Evolutionary conservation across 352 stramenopile genomes (phyloP), one percentile per base, ranked within the genome.

Genomic region (Pythium vanterpoolii): DNA sequence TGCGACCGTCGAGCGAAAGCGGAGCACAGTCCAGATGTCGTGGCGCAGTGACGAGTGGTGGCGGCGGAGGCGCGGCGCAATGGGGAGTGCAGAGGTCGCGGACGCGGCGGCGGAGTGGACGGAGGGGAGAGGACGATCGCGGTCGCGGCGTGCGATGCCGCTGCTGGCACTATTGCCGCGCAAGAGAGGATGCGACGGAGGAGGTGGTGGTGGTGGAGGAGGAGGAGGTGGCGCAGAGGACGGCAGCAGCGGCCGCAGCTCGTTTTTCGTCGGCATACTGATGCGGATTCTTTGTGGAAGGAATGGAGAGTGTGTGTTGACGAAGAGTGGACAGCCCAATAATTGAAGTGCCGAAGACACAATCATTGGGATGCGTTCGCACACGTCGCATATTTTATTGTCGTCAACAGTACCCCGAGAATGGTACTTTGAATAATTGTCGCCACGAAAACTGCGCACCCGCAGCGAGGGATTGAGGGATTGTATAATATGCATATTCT

Each of bases 21-120:
- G 79, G 64, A 93, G 64, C 23, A 93, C 60, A n/a, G 80, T 88
- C 83, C 83, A 93, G 21, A 89, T 56, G 58, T 89, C 77, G 7
- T 65, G 62, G 11, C 80, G 78, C 49, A 90, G 10, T n/a, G 65
- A 47, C n/a, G n/a, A 21, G 40, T 24, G 40, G n/a, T 13, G 40
- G n/a, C 40, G 40, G 21, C 21, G n/a, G n/a, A 24, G 5, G 21
- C n/a, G n/a, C 40, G 40, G 21, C 21, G n/a, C n/a, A 24, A 3
- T 8, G 10, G 19, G 4, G n/a, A 23, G n/a, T 18, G 40, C 7
- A 14, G 40, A 21, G 40, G 14, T 7, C 40, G 40, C 19, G n/a
- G 21, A 4, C n/a, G 21, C 9, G 21, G 38, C 9, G 13, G n/a
- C 27, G 16, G 16, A 8, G 11, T 7, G 39, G 39, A 21, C 39